A percentile compares a stretch with the other conserved stretches of the same genome.
phyloP scores from a whole-genome alignment of 2,329 filamentous ascomycete species.

The Magnaporthiopsis incrustans region DNA sequence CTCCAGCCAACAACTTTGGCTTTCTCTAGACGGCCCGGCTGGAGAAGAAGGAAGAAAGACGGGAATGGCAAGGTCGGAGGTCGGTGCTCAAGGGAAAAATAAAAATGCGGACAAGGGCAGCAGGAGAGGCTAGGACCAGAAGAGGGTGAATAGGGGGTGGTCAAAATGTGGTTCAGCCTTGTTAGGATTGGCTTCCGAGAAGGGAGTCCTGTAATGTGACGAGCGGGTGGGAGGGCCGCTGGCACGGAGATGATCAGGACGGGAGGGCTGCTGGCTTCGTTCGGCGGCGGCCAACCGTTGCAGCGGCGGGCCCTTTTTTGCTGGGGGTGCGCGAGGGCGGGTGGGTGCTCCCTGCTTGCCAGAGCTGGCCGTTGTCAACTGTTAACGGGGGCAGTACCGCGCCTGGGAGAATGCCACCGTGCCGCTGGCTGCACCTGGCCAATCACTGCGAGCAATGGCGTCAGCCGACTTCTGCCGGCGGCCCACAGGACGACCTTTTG shows the following conservation, averaged over 20 bases:
- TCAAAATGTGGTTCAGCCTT: constrained; percentile 6
- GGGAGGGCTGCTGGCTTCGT: not conserved
- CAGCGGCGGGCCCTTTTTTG: not conserved
- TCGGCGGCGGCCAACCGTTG: not conserved
- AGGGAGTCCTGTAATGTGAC: constrained; percentile 6
- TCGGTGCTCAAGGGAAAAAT: not conserved
- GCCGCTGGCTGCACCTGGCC: too few species aligned
- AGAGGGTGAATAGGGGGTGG: not conserved
- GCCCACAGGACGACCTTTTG: not conserved
- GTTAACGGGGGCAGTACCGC: not conserved
- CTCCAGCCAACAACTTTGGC: not conserved
- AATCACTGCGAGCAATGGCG: not conserved
- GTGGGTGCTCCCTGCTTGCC: not conserved
- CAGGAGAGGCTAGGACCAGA: not conserved
- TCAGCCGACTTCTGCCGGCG: not conserved
- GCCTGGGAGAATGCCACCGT: not conserved
- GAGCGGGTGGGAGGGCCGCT: not conserved
- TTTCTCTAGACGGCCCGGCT: constrained; percentile 1
- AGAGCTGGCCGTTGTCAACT: not conserved
- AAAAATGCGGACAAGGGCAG: not conserved
- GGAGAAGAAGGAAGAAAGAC: not conserved
- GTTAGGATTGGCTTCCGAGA: constrained; percentile 3
- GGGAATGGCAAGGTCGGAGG: not conserved
- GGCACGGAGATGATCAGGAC: not conserved
- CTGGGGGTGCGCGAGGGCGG: not conserved